Percentiles rank a stretch among this genome's conserved stretches.
Evolutionary conservation across 1,139 yeast genomes (phyloP).

Genomic region (Candida neerlandica): DNA sequence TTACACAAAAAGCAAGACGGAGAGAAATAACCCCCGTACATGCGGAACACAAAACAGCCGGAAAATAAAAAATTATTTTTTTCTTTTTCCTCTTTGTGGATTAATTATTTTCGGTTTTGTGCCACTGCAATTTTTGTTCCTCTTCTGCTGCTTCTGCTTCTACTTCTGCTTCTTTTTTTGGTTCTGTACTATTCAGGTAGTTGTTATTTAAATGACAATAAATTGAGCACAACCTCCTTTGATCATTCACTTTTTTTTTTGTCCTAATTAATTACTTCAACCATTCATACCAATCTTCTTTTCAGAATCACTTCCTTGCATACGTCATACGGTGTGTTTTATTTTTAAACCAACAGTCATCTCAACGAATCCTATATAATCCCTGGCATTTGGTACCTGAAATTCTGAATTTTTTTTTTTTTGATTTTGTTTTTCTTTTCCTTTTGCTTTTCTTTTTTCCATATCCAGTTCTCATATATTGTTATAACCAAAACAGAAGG

Average conservation of each 20-base stretch:
- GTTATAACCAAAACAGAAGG: neutral
- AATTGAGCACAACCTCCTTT: constrained; percentile 13
- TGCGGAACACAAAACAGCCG: neutral
- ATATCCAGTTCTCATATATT: constrained; percentile 5
- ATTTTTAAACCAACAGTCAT: constrained; percentile 2
- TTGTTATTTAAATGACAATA: constrained; percentile 3
- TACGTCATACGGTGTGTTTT: neutral
- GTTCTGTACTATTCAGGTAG: neutral
- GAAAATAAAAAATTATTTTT: neutral
- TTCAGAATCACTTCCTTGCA: neutral
- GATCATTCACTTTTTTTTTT: constrained; percentile 10
- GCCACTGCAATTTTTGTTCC: neutral
- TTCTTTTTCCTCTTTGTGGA: neutral
- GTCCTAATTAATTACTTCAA: neutral
- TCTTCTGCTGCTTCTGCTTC: neutral
- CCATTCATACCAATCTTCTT: neutral
- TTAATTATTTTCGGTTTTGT: neutral
- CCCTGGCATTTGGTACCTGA: neutral
- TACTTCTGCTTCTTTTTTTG: neutral
- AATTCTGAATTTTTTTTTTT: neutral
- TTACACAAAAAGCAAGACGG: neutral
- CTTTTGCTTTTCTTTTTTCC: neutral
- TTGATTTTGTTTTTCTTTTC: neutral
- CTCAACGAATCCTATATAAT: constrained; percentile 2
- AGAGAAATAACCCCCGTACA: neutral